Evolutionary conservation across 768 basidiomycete species (phyloP), one percentile per base, ranked within the genome.

Genomic region (Podaxis sp.): DNA sequence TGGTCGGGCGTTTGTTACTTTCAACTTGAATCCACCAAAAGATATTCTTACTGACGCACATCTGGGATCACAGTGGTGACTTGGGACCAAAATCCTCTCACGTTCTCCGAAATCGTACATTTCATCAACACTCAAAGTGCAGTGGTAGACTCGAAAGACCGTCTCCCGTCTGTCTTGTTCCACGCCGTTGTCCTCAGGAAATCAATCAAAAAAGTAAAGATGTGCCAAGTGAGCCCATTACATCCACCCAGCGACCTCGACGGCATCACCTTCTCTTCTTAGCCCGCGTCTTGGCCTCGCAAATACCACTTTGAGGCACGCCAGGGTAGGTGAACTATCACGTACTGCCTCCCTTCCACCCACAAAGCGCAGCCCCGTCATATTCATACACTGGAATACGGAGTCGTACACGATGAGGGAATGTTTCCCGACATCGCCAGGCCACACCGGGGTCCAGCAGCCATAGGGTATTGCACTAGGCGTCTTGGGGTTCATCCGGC

Each of bases 91-190:
- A 63, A 38, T 51, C 66, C 66, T 3, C 55, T 63, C 13, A 67
- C 66, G 2, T 30, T 67, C 28, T 64, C 60, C 3, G 64, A 67
- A 48, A 62, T 67, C 12, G 57, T 65, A 9, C 66, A 67, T 60
- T 65, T 63, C 15, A 65, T 67, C 30, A 67, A 67, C 40, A 61
- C 63, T 17, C 66, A 67, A 53, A 40, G 60, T 4, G 64, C 52
- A 9, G 44, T 65, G 1, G 19, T 65, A 8, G 66, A 67, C 51
- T 52, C 61, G 15, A 52, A 61, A 39, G 64, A 67, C 3, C 56
- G 66, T 4, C 56, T 67, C 26, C 28, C 28, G 28, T 30, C 28
- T 30, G 6, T 30, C 42, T n/a, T 44, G 5, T n/a, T 6, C 42
- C 15, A 17, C 12, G 15, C 3, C 13, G 17, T 44, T 13, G n/a